phyloP scores from a whole-genome alignment of 2,329 filamentous ascomycete genomes.

The Sarocladiaceae sp. region DNA sequence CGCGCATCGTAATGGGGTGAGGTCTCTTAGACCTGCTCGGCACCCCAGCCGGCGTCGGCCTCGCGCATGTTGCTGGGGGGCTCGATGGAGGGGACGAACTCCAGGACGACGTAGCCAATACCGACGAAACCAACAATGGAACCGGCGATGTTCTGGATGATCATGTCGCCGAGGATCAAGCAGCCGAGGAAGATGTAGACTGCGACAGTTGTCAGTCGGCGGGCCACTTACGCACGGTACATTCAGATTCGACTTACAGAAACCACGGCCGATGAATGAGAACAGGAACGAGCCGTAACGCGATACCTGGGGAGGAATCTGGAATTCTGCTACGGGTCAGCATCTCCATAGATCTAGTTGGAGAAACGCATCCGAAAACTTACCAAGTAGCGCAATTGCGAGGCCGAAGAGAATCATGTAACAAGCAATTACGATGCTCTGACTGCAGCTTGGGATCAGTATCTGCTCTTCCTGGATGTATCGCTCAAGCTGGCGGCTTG shows the following conservation, averaged over 20 bases:
- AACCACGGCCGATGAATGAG: conserved; percentile 89
- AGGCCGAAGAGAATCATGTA: conserved; percentile 92
- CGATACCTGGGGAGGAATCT: conserved; percentile 86
- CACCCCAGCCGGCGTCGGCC: conserved; percentile 68
- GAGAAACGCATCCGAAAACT: conserved; percentile 10
- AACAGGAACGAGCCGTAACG: conserved; percentile 97
- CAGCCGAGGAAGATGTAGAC: conserved; percentile 96
- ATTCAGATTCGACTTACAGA: conserved; percentile 59
- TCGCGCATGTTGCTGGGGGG: conserved; percentile 78
- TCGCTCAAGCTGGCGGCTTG: not conserved
- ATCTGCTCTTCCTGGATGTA: not conserved
- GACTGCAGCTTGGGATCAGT: conserved; percentile 1
- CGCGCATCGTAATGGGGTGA: not conserved
- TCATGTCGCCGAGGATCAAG: conserved; percentile 65
- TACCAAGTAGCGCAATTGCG: conserved; percentile 61
- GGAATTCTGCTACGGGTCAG: conserved; percentile 60
- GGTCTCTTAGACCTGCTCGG: conserved; percentile 62
- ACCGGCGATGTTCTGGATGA: conserved; percentile 69
- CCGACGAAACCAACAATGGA: conserved; percentile 72
- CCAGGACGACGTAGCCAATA: conserved; percentile 67
- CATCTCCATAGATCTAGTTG: not conserved
- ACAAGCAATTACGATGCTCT: conserved; percentile 64
- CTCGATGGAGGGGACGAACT: conserved; percentile 74
- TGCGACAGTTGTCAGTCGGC: conserved; percentile 26
- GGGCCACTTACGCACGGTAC: not conserved